These are phyloP conservation scores for Blastocystis hominis DNA, from an alignment of 352 stramenopile genomes.

Conservation along the genomic window DNA sequence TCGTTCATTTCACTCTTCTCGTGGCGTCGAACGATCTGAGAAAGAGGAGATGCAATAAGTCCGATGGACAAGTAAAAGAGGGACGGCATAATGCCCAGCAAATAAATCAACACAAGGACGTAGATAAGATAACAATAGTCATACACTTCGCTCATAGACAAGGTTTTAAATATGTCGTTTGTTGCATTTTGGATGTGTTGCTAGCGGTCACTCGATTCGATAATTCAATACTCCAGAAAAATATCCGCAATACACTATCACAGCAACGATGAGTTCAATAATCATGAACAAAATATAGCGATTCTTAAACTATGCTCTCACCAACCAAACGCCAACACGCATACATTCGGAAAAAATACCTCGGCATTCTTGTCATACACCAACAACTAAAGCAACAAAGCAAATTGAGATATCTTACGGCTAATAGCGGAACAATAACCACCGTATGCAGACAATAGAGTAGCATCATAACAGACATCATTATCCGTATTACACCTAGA, in stretches of 20 bases:
- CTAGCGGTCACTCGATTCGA: neutral
- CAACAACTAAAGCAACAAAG: neutral
- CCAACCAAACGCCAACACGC: neutral
- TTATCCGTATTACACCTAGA: neutral
- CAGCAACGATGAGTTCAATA: neutral
- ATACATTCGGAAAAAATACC: conserved; percentile 3
- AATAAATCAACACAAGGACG: neutral
- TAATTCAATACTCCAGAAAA: neutral
- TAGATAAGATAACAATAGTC: conserved; percentile 3
- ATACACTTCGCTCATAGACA: neutral
- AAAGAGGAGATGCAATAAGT: neutral
- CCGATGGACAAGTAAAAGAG: conserved; percentile 29
- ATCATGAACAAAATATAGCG: neutral
- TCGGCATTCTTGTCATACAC: conserved; percentile 25
- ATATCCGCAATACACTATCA: neutral
- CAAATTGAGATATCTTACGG: neutral
- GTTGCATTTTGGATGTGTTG: neutral
- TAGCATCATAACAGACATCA: conserved; percentile 29
- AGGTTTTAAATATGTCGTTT: neutral
- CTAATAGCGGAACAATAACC: neutral
- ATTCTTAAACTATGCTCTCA: conserved; percentile 13
- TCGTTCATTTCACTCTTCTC: neutral
- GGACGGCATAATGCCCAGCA: conserved; percentile 9
- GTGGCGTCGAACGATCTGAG: neutral
- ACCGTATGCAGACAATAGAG: conserved; percentile 7